phyloP scores from a whole-genome alignment of 805 yeast species.

The Ogataea thermomethanolica region DNA sequence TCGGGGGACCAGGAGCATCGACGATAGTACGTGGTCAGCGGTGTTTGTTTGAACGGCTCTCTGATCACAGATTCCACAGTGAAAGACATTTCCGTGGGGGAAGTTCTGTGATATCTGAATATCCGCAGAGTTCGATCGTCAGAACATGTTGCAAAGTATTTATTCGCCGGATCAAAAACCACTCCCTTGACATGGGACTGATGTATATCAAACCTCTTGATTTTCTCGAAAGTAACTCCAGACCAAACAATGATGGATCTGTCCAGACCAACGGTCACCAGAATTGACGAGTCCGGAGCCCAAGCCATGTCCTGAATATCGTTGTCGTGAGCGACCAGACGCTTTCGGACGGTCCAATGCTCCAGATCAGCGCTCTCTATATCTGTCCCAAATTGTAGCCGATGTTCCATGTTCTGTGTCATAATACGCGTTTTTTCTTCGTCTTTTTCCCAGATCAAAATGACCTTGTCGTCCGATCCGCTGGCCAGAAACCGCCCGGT shows the following conservation, averaged over 20 bases:
- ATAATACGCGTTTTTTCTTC: slow-evolving; percentile 53
- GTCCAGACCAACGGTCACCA: slow-evolving; percentile 94
- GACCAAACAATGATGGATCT: slow-evolving; percentile 92
- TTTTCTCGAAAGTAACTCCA: slow-evolving; percentile 85
- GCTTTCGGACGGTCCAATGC: slow-evolving; percentile 90
- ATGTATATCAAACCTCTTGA: slow-evolving; percentile 87
- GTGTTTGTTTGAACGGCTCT: slow-evolving; percentile 85
- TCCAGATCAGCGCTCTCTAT: slow-evolving; percentile 65
- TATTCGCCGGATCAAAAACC: slow-evolving; percentile 96
- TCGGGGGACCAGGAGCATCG: slow-evolving; percentile 89
- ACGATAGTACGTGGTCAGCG: slow-evolving; percentile 86
- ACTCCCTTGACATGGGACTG: slow-evolving; percentile 95
- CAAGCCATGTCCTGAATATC: slow-evolving; percentile 97
- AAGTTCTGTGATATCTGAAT: slow-evolving; percentile 74
- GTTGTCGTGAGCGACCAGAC: slow-evolving; percentile 94
- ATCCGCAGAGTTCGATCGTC: slow-evolving; percentile 92
- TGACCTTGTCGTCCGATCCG: slow-evolving; percentile 92
- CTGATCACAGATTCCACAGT: slow-evolving; percentile 79
- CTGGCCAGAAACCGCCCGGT: slow-evolving; percentile 87
- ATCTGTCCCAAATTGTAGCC: slow-evolving; percentile 17
- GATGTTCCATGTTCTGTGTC: slow-evolving; percentile 28
- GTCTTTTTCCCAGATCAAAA: slow-evolving; percentile 90
- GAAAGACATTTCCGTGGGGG: slow-evolving; percentile 69
- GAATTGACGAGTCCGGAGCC: slow-evolving; percentile 90
- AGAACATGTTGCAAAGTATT: slow-evolving; percentile 94